Percentiles rank a stretch among this genome's conserved stretches.
Conservation (phyloP, 306 rosid genomes). For the Rosa persica region DNA sequence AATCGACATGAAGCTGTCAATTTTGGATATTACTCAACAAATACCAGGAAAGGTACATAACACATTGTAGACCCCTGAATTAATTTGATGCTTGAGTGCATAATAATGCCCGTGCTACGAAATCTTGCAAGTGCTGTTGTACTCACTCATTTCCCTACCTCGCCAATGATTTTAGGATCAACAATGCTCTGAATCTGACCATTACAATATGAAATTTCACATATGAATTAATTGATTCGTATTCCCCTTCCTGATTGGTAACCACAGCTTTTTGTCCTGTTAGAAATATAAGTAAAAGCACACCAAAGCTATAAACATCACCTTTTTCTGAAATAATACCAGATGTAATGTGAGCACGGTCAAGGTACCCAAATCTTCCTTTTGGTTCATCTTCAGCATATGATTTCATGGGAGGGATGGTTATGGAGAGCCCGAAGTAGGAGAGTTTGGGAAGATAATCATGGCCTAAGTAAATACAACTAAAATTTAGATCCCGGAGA, state of each 20-base stretch:
- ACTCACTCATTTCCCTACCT: neutral
- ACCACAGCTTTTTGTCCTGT: neutral
- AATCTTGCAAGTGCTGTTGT: neutral
- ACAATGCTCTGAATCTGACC: neutral
- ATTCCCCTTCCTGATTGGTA: neutral
- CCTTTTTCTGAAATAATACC: neutral
- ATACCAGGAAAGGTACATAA: no score
- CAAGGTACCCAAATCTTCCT: neutral
- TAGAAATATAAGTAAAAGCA: neutral
- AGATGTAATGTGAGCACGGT: neutral
- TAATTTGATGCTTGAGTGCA: no score
- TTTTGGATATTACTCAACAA: no score
- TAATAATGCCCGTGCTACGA: neutral
- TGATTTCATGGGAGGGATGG: no score
- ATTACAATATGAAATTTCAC: neutral
- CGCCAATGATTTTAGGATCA: neutral
- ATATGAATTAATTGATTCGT: neutral
- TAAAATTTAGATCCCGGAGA: no score
- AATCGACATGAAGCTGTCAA: no score
- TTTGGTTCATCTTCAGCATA: neutral
- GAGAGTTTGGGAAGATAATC: no score
- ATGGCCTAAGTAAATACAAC: no score
- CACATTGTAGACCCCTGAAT: no score
- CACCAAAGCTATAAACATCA: neutral
- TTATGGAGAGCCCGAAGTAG: no score